Base-by-base conservation (phyloP, 2,329 filamentous ascomycete species). In the Sarocladium kiliense region DNA sequence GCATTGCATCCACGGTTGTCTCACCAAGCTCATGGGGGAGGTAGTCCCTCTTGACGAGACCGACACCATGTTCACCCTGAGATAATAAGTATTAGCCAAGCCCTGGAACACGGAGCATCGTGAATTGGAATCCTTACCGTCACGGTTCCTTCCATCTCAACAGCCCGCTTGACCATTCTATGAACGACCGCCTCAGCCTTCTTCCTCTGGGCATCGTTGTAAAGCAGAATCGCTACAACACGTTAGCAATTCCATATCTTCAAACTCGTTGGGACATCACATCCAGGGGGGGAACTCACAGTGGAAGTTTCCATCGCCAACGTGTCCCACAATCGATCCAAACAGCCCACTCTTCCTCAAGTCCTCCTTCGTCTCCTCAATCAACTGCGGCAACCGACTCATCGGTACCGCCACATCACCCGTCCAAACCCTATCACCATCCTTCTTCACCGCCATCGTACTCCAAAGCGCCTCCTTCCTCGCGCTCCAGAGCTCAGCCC, bases 371-470 rank as follows among this genome's bases (percentile, higher is more conserved):
- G 89, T 91, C 69, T 87, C 81, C 68, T 91, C 88, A 61, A 93
- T 91, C 57, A 92, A 84, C 59, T 87, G 80, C 3, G 89, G 82
- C 62, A 94, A 68, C 58, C 80, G 76, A 59, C 83, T 88, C 68
- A 94, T 86, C 14, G 90, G 90, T 54, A 95, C 90, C 0, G 90
- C 90, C 11, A 94, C 90, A 65, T 95, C 90, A 1, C 88, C 89
- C 0, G 89, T 93, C 89, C 89, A 94, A 3, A 94, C 86, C 55
- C 82, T 83, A 60, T 92, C 86, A n/a, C 77, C 81, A 44, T 66
- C 80, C 73, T 70, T 82, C 73, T 71, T 82, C 64, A 86, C 76
- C 0, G 88, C 82, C 77, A 90, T 86, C 56, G 88, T 86, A 64
- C 84, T 88, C 89, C 89, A 94, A 36, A 95, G 77, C 1, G 89